A percentile compares a stretch with the other conserved stretches of the same genome.
phyloP scores from a whole-genome alignment of 768 basidiomycete species.

The Omphalotus guepiniiformis region DNA sequence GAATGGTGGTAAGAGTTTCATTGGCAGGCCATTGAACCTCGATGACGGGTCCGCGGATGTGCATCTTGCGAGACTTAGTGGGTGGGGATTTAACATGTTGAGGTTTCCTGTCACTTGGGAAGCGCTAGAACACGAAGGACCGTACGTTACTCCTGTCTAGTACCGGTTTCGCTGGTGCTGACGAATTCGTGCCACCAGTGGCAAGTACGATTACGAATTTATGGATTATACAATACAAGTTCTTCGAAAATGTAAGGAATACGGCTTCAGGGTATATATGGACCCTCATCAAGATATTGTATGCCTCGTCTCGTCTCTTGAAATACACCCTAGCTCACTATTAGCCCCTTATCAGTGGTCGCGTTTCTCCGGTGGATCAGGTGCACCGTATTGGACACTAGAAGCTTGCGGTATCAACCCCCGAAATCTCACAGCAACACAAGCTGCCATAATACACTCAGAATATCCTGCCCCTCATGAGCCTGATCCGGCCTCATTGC shows the following conservation, averaged over 20 bases:
- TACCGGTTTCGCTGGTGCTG: constrained; percentile 4
- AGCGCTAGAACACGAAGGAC: constrained; percentile 87
- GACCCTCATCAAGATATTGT: constrained; percentile 97
- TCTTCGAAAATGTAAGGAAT: constrained; percentile 86
- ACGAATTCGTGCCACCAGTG: constrained; percentile 39
- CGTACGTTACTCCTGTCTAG: constrained; percentile 76
- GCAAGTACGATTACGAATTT: constrained; percentile 85
- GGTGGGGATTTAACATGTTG: constrained; percentile 93
- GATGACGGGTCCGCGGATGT: constrained; percentile 84
- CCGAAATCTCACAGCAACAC: constrained; percentile 77
- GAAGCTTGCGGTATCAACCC: constrained; percentile 89
- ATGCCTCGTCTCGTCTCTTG: constrained; percentile 29
- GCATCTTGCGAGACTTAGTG: constrained; percentile 78
- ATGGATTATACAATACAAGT: constrained; percentile 90
- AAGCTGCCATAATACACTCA: constrained; percentile 81
- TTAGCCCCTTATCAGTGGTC: constrained; percentile 65
- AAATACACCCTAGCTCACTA: neutral
- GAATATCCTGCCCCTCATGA: constrained; percentile 70
- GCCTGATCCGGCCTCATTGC: constrained; percentile 69
- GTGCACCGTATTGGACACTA: constrained; percentile 93
- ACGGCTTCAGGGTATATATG: constrained; percentile 89
- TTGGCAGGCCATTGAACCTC: constrained; percentile 74
- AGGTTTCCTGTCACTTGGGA: constrained; percentile 93
- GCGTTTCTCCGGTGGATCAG: constrained; percentile 90
- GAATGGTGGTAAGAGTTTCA: constrained; percentile 62